These are phyloP conservation scores for Backusella macrospora DNA, from an alignment of 192 early-diverging fungal species.

Conservation along the genomic window DNA sequence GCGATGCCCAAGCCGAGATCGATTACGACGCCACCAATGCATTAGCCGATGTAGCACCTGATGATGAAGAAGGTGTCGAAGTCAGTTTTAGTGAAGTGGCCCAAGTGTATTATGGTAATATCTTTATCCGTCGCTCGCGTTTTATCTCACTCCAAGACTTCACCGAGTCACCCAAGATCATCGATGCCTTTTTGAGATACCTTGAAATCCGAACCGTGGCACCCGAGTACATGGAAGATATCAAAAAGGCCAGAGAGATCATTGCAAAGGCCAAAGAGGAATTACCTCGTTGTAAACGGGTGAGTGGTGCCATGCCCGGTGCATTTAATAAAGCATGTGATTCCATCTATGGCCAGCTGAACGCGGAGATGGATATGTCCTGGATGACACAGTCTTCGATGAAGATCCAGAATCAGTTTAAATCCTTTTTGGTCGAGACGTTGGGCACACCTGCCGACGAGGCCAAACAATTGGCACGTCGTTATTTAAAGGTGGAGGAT, in stretches of 20 bases:
- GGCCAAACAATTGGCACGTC: background rate
- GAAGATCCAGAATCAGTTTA: constrained; percentile 3
- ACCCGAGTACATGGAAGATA: constrained; percentile 56
- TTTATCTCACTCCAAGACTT: constrained; percentile 56
- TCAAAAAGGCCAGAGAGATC: constrained; percentile 45
- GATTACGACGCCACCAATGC: constrained; percentile 46
- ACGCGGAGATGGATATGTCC: constrained; percentile 21
- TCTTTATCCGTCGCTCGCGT: constrained; percentile 45
- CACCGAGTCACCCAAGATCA: constrained; percentile 41
- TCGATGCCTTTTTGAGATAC: constrained; percentile 54
- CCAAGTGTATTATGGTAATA: constrained; percentile 54
- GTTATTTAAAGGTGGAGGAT: background rate
- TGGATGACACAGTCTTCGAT: constrained; percentile 11
- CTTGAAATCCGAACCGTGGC: constrained; percentile 49
- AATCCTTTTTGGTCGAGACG: constrained; percentile 20
- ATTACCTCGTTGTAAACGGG: constrained; percentile 50
- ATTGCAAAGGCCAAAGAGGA: constrained; percentile 47
- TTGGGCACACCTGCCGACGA: constrained; percentile 20
- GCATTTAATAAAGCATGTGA: constrained; percentile 58
- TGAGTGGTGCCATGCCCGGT: constrained; percentile 43
- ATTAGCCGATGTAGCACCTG: constrained; percentile 44
- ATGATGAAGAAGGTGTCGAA: constrained; percentile 42
- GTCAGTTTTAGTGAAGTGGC: constrained; percentile 45
- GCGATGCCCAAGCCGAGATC: constrained; percentile 41
- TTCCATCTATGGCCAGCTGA: constrained; percentile 48